These are phyloP conservation scores for Hydnum rufescens DNA, from an alignment of 768 basidiomycete species.

Conservation along the genomic window DNA sequence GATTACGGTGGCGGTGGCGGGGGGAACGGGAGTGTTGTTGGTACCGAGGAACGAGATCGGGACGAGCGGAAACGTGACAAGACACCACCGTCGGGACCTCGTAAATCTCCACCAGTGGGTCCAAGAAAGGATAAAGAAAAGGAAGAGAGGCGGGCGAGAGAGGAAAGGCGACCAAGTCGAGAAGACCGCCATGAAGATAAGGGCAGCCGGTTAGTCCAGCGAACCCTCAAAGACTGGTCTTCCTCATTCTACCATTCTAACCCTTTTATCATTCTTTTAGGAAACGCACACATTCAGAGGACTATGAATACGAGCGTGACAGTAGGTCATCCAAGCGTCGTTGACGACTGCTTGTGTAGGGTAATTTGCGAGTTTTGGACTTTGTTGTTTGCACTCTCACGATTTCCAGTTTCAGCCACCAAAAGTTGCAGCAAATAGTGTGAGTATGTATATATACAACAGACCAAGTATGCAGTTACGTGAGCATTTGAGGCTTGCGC, in stretches of 20 bases:
- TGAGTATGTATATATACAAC: too few species aligned
- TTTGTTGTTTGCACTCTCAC: too few species aligned
- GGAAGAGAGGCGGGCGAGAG: neutral
- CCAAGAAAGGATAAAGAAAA: conserved; percentile 7
- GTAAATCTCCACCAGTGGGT: conserved; percentile 5
- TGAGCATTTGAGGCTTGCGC: conserved; percentile 6
- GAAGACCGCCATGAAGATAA: neutral
- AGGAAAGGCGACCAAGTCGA: neutral
- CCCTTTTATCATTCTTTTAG: too few species aligned
- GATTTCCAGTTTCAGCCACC: too few species aligned
- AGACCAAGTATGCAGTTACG: too few species aligned
- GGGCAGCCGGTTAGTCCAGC: conserved; percentile 1
- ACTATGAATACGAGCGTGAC: conserved; percentile 2
- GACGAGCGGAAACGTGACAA: neutral
- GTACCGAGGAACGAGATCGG: conserved; percentile 4
- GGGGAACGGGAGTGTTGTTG: conserved; percentile 10
- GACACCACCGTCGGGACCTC: conserved; percentile 4
- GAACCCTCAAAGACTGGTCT: neutral
- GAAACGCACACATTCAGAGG: conserved; percentile 2
- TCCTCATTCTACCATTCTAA: too few species aligned
- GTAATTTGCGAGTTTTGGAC: too few species aligned
- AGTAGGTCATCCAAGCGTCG: neutral
- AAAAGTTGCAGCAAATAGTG: too few species aligned
- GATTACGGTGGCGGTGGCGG: conserved; percentile 49
- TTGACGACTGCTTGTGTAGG: too few species aligned